These are phyloP conservation scores for Yarrowia deformans DNA, from an alignment of 805 yeast species.

Conservation along the genomic window DNA sequence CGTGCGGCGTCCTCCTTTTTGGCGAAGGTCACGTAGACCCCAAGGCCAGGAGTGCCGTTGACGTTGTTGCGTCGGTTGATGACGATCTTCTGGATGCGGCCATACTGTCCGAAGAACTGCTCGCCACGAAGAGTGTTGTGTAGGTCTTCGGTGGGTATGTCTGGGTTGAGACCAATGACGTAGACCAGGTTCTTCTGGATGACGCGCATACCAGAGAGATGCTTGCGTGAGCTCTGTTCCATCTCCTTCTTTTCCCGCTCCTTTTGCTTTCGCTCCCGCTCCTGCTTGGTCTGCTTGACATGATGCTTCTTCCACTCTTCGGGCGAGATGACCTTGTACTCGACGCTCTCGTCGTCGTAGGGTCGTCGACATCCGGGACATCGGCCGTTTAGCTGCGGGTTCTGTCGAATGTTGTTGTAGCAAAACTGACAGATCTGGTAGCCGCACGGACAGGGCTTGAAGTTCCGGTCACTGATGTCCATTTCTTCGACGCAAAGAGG, in stretches of 20 bases:
- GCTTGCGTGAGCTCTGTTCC: constrained; percentile 85
- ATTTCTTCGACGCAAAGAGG: constrained; percentile 98
- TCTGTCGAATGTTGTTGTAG: constrained; percentile 93
- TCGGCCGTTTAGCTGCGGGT: constrained; percentile 92
- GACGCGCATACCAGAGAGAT: constrained; percentile 96
- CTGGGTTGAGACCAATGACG: constrained; percentile 93
- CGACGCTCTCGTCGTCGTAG: constrained; percentile 92
- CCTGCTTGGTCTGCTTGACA: constrained; percentile 77
- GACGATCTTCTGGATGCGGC: constrained; percentile 91
- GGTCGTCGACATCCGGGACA: constrained; percentile 98
- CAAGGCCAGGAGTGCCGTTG: constrained; percentile 76
- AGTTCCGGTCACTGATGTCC: constrained; percentile 95
- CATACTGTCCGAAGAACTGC: constrained; percentile 97
- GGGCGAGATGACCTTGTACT: constrained; percentile 78
- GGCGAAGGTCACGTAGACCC: constrained; percentile 94
- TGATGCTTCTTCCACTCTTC: constrained; percentile 90
- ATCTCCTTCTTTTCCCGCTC: constrained; percentile 93
- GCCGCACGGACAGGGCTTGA: constrained; percentile 99
- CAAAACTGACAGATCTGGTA: constrained; percentile 98
- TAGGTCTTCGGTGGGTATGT: constrained; percentile 82
- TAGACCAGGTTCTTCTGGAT: constrained; percentile 96
- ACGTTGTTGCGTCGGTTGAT: constrained; percentile 75
- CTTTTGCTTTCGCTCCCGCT: constrained; percentile 72
- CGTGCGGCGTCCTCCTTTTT: constrained; percentile 93
- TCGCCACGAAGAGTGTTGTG: constrained; percentile 84